Base-by-base conservation (phyloP, 2,329 filamentous ascomycete genomes). In the Cytospora chrysosperma region DNA sequence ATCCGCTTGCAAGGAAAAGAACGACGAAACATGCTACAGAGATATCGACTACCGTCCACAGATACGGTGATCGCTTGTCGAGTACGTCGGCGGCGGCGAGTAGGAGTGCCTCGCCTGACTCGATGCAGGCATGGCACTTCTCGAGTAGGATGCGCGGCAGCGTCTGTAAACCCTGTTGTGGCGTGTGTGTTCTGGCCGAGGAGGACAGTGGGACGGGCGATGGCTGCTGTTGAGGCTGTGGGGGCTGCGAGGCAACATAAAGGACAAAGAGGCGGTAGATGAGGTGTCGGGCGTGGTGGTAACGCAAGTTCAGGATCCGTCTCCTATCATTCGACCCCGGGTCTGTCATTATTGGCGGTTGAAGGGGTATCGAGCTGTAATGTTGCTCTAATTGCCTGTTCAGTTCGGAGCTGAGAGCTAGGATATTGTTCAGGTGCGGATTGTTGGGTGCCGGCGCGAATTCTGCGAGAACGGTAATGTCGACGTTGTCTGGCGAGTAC, bases 251-350 rank as follows among this genome's bases (percentile, higher is more conserved):
- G 10, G 72, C 70, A 8, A 71, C 67, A 32, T 68, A 69, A 13
- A 76, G 68, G 3, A 77, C 67, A 66, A 89, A 86, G 1, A 88
- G 88, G 30, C 88, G 82, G 70, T 90, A 82, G 64, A 90, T 89
- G 68, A 92, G 85, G 68, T 91, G 90, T 24, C 82, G 80, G 1
- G 86, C 88, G 61, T 88, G 88, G 69, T 89, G 91, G 71, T 91
- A 92, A 69, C 91, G 90, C 6, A 86, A 85, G 47, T 89, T 83
- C 68, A 92, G 79, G n/a, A 88, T 86, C 32, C 82, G 79, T 43
- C 89, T 86, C 64, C 91, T 88, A 64, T 91, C 83, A 3, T 76
- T 75, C 1, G 86, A 77, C 10, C 86, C 83, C 1, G 77, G 76
- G 53, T 88, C 84, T 1, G 74, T 71, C 56, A 89, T 87, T 15